Conservation (phyloP, 2,329 filamentous ascomycete species). For the Clarireedia monteithiana region DNA sequence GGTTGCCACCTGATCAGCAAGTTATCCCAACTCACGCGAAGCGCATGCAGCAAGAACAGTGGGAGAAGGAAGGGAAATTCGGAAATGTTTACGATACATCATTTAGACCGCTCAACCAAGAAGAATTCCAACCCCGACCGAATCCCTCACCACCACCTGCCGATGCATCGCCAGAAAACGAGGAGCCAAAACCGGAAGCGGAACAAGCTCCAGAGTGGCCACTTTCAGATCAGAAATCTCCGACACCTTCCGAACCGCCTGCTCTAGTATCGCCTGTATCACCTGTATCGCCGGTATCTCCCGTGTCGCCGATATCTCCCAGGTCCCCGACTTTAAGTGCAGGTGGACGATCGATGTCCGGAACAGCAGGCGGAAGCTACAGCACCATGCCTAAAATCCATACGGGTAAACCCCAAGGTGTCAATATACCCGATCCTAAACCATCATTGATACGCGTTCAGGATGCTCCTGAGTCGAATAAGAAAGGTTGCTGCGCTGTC, state of each 20-base stretch:
- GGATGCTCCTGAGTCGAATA: constrained; percentile 44
- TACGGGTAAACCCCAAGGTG: constrained; percentile 33
- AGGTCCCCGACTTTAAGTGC: constrained; percentile 43
- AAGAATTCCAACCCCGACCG: constrained; percentile 67
- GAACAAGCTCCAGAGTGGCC: constrained; percentile 48
- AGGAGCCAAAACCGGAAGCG: constrained; percentile 27
- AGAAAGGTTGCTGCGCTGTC: constrained; percentile 42
- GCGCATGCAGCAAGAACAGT: constrained; percentile 85
- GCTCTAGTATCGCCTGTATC: neutral
- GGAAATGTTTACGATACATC: constrained; percentile 81
- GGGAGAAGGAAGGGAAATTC: constrained; percentile 85
- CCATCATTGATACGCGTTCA: constrained; percentile 41
- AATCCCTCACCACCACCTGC: constrained; percentile 31
- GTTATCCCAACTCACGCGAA: constrained; percentile 90
- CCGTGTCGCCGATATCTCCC: constrained; percentile 13
- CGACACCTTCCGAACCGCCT: neutral
- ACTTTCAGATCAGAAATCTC: constrained; percentile 32
- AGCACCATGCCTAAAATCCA: constrained; percentile 35
- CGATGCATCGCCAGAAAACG: constrained; percentile 15
- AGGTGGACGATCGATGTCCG: constrained; percentile 34
- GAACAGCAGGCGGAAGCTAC: constrained; percentile 37
- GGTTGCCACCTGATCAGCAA: constrained; percentile 89
- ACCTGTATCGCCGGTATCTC: neutral
- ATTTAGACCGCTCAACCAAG: constrained; percentile 66
- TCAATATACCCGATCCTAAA: constrained; percentile 24